Evolutionary conservation across 2,329 filamentous ascomycete species (phyloP), one percentile per base, ranked within the genome.

Genomic region (Dendryphion nanum): DNA sequence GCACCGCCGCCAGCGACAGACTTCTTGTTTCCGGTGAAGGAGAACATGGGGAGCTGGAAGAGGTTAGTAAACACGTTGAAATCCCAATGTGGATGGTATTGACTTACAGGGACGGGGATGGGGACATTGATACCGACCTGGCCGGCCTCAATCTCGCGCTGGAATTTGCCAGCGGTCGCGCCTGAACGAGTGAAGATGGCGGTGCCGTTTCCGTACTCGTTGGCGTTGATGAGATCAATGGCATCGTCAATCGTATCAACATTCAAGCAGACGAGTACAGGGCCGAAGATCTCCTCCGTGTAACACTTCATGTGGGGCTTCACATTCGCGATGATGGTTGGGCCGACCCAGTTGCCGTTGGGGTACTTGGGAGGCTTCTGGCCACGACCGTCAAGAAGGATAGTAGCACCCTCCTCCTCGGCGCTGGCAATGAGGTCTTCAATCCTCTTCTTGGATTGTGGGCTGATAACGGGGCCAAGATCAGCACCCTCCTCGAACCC

Each of bases 1-100:
- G 87, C 86, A 44, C 93, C 91, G 36, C 90, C 90, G 38, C 91
- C 93, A 1, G 93, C 93, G 40, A 97, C 77, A 59, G 83, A 89
- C 77, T 86, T 90, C 83, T 98, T 79, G 64, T 83, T 83, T 14
- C 80, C 80, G 2, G 80, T 83, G 66, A 81, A 81, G 43, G 71
- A 75, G 68, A 81, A 81, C 76, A 81, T 80, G 53, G 78, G 78
- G 40, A 81, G 52, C 60, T 64, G 34, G 6, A 26, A 10, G 23
- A n/a, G 3, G n/a, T 26, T n/a, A 26, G 23, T 26, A 26, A 10
- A 26, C 23, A 26, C n/a, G 23, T n/a, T 12, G 30, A 57, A 32
- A 61, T 48, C 30, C 18, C 19, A 28, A 33, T 3, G 10, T 10
- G 19, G 13, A 37, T 20, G 18, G 15, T 37, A 30, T 19, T 12